A percentile compares a stretch with the other conserved stretches of the same genome.
phyloP scores from a whole-genome alignment of 441 rosid genomes.

The Gossypium davidsonii region DNA sequence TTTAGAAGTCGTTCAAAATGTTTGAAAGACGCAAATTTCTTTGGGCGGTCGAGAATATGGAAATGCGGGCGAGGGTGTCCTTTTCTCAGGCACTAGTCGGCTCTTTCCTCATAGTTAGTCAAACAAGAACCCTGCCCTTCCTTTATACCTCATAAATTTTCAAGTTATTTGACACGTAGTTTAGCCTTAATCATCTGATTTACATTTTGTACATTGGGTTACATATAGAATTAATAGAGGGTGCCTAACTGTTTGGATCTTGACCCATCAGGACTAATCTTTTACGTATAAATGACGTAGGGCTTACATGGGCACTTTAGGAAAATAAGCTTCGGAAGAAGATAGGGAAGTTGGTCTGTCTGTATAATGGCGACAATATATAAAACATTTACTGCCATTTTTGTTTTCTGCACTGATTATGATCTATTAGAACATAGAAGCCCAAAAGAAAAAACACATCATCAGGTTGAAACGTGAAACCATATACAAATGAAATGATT shows the following conservation, averaged over 20 bases:
- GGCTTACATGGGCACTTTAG: constrained; percentile 15
- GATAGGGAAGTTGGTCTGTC: background rate
- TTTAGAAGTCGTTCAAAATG: constrained; percentile 22
- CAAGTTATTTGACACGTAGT: constrained; percentile 18
- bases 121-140: constrained; percentile 11
- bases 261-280: background rate
- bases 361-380: background rate
- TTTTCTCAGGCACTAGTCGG: constrained; percentile 18
- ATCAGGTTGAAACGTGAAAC: background rate
- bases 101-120: constrained; percentile 26
- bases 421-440: background rate
- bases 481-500: background rate
- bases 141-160: background rate
- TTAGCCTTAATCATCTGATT: background rate
- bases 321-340: constrained; percentile 4
- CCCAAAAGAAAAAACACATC: background rate
- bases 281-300: constrained; percentile 26
- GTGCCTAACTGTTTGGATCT: background rate
- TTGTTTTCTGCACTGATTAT: background rate
- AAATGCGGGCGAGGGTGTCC: constrained; percentile 14
- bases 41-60: constrained; percentile 48
- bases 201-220: background rate
- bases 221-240: background rate
- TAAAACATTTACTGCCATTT: background rate
- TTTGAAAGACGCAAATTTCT: constrained; percentile 24